Evolutionary conservation across 306 rosid genomes (phyloP).

Genomic region (Fragaria ananassa): DNA sequence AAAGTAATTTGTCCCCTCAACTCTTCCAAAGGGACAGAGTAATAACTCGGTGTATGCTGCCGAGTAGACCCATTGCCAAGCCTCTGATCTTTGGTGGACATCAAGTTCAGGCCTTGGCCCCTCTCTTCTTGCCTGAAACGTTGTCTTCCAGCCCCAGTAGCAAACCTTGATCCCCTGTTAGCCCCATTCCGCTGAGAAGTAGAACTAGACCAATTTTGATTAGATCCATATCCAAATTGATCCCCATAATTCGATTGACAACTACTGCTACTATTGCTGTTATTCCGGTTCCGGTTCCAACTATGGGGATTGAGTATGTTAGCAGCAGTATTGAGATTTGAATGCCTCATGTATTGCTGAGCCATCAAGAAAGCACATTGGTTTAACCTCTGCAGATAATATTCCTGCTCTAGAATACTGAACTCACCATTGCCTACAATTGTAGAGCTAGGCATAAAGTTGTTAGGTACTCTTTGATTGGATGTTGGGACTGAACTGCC

Average conservation of each 20-base stretch:
- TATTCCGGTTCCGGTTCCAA: not conserved
- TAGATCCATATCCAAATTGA: not conserved
- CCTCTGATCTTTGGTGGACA: not conserved
- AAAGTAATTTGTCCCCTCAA: conserved; percentile 4
- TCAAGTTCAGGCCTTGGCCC: not conserved
- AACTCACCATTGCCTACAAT: not conserved
- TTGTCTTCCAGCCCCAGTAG: not conserved
- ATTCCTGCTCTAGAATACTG: conserved; percentile 2
- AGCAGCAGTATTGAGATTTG: not conserved
- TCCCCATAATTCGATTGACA: not conserved
- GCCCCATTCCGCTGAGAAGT: not conserved
- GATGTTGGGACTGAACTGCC: not conserved
- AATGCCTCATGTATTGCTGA: not conserved
- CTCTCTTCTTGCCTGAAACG: not conserved
- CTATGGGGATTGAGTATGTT: not conserved
- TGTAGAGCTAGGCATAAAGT: not conserved
- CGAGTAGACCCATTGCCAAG: not conserved
- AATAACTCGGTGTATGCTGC: not conserved
- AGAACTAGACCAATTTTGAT: not conserved
- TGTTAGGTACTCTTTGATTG: not conserved
- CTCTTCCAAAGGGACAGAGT: not conserved
- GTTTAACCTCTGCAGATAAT: conserved; percentile 1
- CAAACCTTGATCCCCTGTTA: not conserved
- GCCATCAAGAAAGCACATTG: not conserved
- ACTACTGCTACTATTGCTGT: not conserved